phyloP scores from a whole-genome alignment of 257 asterid genomes.

The Nicotiana obtusifolia region DNA sequence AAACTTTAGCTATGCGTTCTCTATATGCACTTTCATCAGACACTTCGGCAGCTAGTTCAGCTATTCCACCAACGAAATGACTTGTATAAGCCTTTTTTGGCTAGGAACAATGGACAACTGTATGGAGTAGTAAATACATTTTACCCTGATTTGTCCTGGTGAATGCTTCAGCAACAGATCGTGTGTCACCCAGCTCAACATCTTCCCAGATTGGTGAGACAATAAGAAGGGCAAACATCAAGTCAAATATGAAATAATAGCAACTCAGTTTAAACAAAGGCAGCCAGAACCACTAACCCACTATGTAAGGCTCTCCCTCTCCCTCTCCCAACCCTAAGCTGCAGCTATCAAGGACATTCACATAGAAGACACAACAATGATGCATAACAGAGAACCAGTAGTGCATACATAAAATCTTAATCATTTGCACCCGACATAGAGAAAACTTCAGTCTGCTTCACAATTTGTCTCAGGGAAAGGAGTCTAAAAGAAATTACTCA shows the following conservation, averaged over 20 bases:
- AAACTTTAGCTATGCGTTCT: constrained; percentile 51
- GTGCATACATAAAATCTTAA: neutral
- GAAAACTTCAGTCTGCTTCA: constrained; percentile 4
- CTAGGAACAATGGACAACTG: neutral
- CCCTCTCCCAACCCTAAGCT: neutral
- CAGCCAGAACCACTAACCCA: neutral
- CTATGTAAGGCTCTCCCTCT: neutral
- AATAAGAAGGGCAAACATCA: constrained; percentile 17
- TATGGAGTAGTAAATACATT: constrained; percentile 14
- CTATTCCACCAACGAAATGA: constrained; percentile 27
- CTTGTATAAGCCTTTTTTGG: neutral
- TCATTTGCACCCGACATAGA: constrained; percentile 5
- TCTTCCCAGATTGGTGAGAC: constrained; percentile 41
- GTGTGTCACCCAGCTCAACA: constrained; percentile 68
- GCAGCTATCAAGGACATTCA: neutral
- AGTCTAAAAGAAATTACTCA: neutral
- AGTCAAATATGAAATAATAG: neutral
- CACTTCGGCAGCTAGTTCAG: constrained; percentile 57
- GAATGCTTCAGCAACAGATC: constrained; percentile 96
- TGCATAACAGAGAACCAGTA: neutral
- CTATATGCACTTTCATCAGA: constrained; percentile 44
- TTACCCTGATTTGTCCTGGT: constrained; percentile 69
- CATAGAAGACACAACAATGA: neutral
- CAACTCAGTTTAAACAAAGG: neutral
- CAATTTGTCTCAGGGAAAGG: neutral